Percentiles rank a stretch among this genome's conserved stretches.
phyloP scores from a whole-genome alignment of 371 early-diverging fungal species.

The Mortierella sp. region DNA sequence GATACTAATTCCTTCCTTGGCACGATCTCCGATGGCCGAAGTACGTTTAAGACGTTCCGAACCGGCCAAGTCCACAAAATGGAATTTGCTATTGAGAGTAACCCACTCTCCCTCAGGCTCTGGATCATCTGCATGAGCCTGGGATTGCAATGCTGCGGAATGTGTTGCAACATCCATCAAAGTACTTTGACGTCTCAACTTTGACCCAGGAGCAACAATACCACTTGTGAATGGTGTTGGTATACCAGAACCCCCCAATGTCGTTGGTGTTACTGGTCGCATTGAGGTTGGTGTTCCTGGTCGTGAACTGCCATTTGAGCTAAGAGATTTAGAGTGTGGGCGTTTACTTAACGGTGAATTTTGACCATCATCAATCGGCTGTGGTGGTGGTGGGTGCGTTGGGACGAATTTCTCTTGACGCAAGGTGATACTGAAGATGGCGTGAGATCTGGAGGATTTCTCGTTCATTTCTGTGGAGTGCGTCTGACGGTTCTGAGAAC shows the following conservation, averaged over 20 bases:
- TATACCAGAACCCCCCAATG: conserved; percentile 30
- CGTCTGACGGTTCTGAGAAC: conserved; percentile 89
- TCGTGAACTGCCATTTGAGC: conserved; percentile 4
- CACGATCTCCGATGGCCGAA: conserved; percentile 93
- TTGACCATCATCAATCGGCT: conserved; percentile 4
- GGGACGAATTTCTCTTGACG: conserved; percentile 74
- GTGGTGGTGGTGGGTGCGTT: conserved; percentile 35
- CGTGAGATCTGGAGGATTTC: conserved; percentile 96
- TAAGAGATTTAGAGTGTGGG: conserved; percentile 21
- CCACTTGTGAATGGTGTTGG: conserved; percentile 50
- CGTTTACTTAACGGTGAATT: conserved; percentile 23
- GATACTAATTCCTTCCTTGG: conserved; percentile 98
- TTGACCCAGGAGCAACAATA: conserved; percentile 49
- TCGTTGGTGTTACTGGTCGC: conserved; percentile 56
- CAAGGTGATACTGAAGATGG: conserved; percentile 95
- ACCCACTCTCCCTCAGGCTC: conserved; percentile 66
- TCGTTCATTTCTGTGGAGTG: conserved; percentile 98
- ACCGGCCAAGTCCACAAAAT: conserved; percentile 99
- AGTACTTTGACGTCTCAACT: conserved; percentile 40
- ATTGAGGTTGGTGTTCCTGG: conserved; percentile 9
- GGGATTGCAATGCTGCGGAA: not conserved
- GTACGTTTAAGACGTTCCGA: conserved; percentile 98
- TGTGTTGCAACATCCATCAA: conserved; percentile 17
- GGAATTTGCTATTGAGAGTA: conserved; percentile 89
- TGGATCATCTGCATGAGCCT: conserved; percentile 21